Evolutionary conservation across 345 rosid species (phyloP), one percentile per base, ranked within the genome.

Genomic region (Leavenworthia alabamica): DNA sequence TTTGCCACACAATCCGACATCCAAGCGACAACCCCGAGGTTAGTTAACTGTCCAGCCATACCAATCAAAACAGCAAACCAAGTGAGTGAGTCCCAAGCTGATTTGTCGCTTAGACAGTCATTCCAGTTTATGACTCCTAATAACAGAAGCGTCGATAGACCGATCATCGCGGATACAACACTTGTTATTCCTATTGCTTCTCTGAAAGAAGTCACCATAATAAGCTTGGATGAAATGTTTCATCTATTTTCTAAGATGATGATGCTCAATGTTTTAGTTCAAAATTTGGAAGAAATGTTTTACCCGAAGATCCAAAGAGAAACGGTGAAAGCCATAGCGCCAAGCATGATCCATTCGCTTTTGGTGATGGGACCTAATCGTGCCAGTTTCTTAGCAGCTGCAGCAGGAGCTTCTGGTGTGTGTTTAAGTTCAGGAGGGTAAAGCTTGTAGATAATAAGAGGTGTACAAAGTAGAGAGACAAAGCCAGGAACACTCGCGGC

Each of bases 161-260:
- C 96, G 15, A 93, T 84, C 99, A 93, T 89, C 9, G 97, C 97
- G 10, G 99, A 85, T n/a, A 87, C 97, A 20, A 89, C 99, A 48
- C 96, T 89, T 2, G 96, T 82, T 58, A 89, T 74, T 52, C 95
- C 90, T 14, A 89, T 65, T 22, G 82, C 71, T 7, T 93, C 99
- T 49, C 98, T 89, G 81, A 62, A 60, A 4, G 0, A 23, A 16
- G 62, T 37, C 20, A 8, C 71, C 31, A 35, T 8, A 4, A 1
- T 8, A 9, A 27, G 9, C n/a, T 20, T 27, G 7, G 5, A 29
- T 49, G 7, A 14, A 14, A 49, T 7, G 49, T 19, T 44, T 19
- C 6, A 44, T 44, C 14, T 39, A 35, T 13, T n/a, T 4, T 40
- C 11, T 40, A 11, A 6, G 5, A 8, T 37, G 22, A 55, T 39